Percentiles rank a stretch among this genome's conserved stretches.
Evolutionary conservation across 1,284 basidiomycete genomes (phyloP).

Genomic region (Boletus semigastroideus): DNA sequence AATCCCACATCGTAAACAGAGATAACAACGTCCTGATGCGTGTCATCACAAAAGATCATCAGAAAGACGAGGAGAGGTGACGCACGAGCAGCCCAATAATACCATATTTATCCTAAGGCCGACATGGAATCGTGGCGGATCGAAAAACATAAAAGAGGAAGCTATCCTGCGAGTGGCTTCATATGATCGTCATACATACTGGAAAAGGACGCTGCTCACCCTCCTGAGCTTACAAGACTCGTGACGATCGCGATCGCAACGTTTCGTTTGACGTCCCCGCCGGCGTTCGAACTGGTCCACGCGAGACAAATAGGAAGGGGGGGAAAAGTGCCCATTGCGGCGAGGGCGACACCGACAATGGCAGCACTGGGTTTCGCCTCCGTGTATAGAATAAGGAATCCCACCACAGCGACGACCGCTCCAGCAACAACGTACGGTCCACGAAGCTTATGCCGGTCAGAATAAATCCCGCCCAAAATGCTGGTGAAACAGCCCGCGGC

Average conservation of each 20-base stretch:
- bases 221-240: slow-evolving; percentile 53
- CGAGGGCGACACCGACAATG: slow-evolving; percentile 52
- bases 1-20: slow-evolving; percentile 38
- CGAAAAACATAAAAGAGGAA: slow-evolving; percentile 44
- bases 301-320: slow-evolving; percentile 48
- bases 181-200: background rate
- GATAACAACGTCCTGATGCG: slow-evolving; percentile 21
- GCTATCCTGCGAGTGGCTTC: slow-evolving; percentile 34
- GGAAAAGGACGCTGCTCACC: slow-evolving; percentile 29
- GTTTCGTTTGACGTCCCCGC: slow-evolving; percentile 53
- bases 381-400: slow-evolving; percentile 44
- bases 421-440: slow-evolving; percentile 43
- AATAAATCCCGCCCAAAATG: slow-evolving; percentile 39
- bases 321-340: slow-evolving; percentile 50
- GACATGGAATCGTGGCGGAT: slow-evolving; percentile 45
- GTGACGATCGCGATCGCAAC: slow-evolving; percentile 55
- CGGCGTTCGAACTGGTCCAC: slow-evolving; percentile 56
- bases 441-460: slow-evolving; percentile 42
- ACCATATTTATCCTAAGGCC: slow-evolving; percentile 47
- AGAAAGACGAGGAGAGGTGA: background rate
- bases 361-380: slow-evolving; percentile 35
- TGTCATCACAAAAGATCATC: background rate
- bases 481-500: slow-evolving; percentile 39
- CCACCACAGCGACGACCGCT: slow-evolving; percentile 37
- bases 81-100: slow-evolving; percentile 26